Evolutionary conservation across 2,329 filamentous ascomycete genomes (phyloP), one percentile per base, ranked within the genome.

Genomic region (Paracoccidioides brasiliensis): DNA sequence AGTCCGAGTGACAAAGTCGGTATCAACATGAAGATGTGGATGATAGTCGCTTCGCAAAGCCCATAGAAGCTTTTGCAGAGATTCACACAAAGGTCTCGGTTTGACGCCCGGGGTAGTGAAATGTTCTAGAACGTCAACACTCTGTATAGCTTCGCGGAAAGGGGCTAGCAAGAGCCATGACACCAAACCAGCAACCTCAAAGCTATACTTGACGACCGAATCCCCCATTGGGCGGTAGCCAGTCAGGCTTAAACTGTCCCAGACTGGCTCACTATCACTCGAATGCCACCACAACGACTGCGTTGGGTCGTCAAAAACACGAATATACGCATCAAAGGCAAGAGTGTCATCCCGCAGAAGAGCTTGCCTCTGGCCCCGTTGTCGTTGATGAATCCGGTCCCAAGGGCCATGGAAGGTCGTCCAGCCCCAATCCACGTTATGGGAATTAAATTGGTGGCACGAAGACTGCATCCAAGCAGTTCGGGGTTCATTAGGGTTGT

Each of bases 361-460:
- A 8, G 81, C 76, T 63, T 80, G 76, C 38, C 80, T 76, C 62
- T 83, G 78, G 37, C 75, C 74, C 54, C 76, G 78, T 56, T 77
- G 74, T n/a, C 81, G 78, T 38, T 72, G 67, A 52, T 80, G 75
- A 52, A 84, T 80, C 46, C 82, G 74, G 57, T 79, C 77, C 68
- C 78, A 79, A 4, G 79, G 78, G 5, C 76, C 77, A 61, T 79
- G 76, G 64, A 82, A 84, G 56, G 80, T 77, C 38, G 79, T 80
- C 80, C 80, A 84, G 2, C 81, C 81, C 76, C 80, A 83, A 61
- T 84, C 81, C 10, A 80, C 67, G 44, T 78, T 80, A 53, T 77
- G 72, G 37, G 74, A 73, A 61, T 78, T 78, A 67, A 82, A 84
- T 55, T 81, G 79, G 64, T 83, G 80, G 49, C 76, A 73, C 44